phyloP scores from a whole-genome alignment of 345 rosid genomes.

The Raphanus sativus region DNA sequence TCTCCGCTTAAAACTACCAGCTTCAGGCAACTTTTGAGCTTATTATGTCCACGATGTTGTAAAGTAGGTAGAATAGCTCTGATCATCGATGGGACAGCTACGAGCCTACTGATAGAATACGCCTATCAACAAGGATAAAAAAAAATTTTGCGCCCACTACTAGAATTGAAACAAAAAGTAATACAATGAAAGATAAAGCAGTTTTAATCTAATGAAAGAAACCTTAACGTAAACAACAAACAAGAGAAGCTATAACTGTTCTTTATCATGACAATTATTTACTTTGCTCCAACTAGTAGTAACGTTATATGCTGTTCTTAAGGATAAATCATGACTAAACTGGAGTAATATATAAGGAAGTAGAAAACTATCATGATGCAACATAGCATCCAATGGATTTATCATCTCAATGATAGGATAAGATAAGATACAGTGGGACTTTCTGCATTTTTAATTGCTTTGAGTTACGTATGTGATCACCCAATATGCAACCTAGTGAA shows the following conservation, averaged over 20 bases:
- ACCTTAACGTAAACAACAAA: conserved; percentile 12
- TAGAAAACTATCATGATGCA: conserved; percentile 22
- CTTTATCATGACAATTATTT: not conserved
- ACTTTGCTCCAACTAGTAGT: conserved; percentile 15
- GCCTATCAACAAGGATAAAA: conserved; percentile 62
- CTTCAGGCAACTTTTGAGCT: conserved; percentile 56
- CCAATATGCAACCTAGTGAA: conserved; percentile 21
- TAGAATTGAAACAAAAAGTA: conserved; percentile 3
- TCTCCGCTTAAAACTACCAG: conserved; percentile 88
- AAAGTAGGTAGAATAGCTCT: conserved; percentile 68
- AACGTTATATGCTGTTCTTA: not conserved
- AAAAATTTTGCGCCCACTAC: too few species aligned
- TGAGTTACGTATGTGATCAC: conserved; percentile 18
- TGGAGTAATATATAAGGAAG: conserved; percentile 9
- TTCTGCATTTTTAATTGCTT: not conserved
- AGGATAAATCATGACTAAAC: conserved; percentile 2
- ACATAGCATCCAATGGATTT: conserved; percentile 1
- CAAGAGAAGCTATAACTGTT: conserved; percentile 10
- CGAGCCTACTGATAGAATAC: conserved; percentile 70
- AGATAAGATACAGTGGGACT: not conserved
- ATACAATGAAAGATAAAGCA: conserved; percentile 6
- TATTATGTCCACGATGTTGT: conserved; percentile 44
- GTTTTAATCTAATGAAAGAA: conserved; percentile 9
- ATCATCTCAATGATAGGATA: not conserved
- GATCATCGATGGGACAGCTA: conserved; percentile 82